These are phyloP conservation scores for Rhizopogon vulgaris DNA, from an alignment of 768 basidiomycete genomes.

Conservation along the genomic window DNA sequence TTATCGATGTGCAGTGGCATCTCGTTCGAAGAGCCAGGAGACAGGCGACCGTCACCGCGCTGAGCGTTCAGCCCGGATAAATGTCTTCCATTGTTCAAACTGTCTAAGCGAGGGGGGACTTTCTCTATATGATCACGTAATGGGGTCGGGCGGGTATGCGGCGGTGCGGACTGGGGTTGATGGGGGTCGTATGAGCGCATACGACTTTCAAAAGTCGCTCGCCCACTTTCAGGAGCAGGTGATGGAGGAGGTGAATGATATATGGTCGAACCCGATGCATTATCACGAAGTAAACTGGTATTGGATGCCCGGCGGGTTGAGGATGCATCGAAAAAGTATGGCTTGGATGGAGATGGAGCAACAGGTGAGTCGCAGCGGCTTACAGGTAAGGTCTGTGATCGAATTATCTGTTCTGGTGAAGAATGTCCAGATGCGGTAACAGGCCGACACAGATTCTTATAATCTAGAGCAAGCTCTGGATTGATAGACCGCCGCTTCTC, in stretches of 20 bases:
- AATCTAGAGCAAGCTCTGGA: constrained; percentile 37
- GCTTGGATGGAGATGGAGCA: constrained; percentile 12
- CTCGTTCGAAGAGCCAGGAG: constrained; percentile 4
- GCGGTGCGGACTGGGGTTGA: constrained; percentile 2
- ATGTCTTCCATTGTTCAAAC: constrained; percentile 13
- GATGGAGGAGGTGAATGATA: constrained; percentile 36
- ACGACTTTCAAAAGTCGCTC: constrained; percentile 35
- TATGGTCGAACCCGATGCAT: constrained; percentile 19
- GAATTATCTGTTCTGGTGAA: constrained; percentile 20
- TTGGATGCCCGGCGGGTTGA: constrained; percentile 17
- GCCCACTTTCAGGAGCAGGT: constrained; percentile 26
- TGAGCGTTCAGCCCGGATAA: neutral
- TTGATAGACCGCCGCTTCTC: constrained; percentile 52
- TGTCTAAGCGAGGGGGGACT: constrained; percentile 27
- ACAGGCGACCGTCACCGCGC: constrained; percentile 7
- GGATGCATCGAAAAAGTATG: constrained; percentile 9
- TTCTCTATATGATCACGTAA: constrained; percentile 23
- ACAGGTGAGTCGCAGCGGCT: constrained; percentile 19
- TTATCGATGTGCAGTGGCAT: constrained; percentile 13
- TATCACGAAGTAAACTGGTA: constrained; percentile 20
- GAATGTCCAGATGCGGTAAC: constrained; percentile 10
- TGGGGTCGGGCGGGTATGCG: constrained; percentile 5
- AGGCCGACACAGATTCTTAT: constrained; percentile 4
- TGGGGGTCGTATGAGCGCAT: constrained; percentile 28
- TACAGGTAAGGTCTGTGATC: constrained; percentile 23